Base-by-base conservation (phyloP, 176 grass and related monocot species). In the Oryza officinalis region DNA sequence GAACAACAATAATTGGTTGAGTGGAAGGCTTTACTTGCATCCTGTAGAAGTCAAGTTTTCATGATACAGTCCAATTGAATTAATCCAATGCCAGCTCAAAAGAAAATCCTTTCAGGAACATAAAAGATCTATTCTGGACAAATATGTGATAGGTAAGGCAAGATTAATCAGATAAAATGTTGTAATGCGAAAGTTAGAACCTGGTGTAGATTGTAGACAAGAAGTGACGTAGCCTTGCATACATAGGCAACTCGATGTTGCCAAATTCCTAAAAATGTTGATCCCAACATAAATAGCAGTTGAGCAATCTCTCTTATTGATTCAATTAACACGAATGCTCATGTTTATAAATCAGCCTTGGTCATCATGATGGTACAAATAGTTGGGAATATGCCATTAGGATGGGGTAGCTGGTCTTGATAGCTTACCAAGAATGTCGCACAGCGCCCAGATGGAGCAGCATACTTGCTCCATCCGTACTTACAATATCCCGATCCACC, bases 401-500 rank as follows among this genome's bases (percentile, higher is more conserved):
- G 18, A 76, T 63, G 27, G 67, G 18, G 17, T 44, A 47, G 57
- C 5, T 35, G 5, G 67, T 63, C 45, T 30, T 59, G 15, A 69
- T 27, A 74, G n/a, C 83, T 83, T 87, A 98, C 96, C 83, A 96
- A 57, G 85, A 98, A 98, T 1, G 96, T 98, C 8, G 91, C 89
- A 75, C 93, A 98, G 7, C 96, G 96, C 20, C 93, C 96, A 76
- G 93, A 94, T 68, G 96, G 96, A 89, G 91, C 94, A 81, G 67
- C 87, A 15, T 87, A 95, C 77, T 98, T 98, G 96, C 96, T 98
- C 96, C 96, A 94, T 71, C 96, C 96, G 84, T 90, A 98, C 81
- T 98, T 98, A 78, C 93, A 98, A 72, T 98, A 98, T 40, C 96
- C 96, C 17, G 96, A 98, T 81, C 96, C 96, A 89, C 96, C 96